Conservation (phyloP, 2,329 filamentous ascomycete genomes). For the Colletotrichum sp. region DNA sequence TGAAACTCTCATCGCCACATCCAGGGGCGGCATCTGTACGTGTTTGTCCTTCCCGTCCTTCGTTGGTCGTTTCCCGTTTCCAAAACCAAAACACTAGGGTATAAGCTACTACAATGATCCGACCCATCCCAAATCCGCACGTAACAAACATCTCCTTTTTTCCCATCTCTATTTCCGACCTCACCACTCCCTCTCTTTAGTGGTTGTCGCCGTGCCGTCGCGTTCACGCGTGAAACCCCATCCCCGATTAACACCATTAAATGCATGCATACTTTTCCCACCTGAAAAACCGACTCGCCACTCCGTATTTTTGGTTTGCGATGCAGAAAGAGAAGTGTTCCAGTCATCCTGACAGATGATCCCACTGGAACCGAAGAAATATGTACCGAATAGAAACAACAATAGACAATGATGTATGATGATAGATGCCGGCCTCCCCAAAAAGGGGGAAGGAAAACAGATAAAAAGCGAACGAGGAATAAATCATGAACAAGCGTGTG, state of each 20-base stretch:
- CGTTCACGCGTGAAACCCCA: background rate
- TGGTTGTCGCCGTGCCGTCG: background rate
- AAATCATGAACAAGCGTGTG: background rate
- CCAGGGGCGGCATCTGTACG: background rate
- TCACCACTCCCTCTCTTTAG: background rate
- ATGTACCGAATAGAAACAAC: background rate
- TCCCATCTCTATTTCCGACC: background rate
- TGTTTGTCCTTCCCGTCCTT: background rate
- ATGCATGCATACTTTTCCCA: background rate
- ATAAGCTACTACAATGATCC: conserved; percentile 4
- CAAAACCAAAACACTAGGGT: conserved; percentile 16
- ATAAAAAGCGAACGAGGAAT: background rate
- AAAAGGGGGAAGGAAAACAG: background rate
- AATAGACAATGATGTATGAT: background rate
- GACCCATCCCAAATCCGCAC: background rate
- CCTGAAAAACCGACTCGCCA: background rate
- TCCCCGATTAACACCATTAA: conserved; percentile 2
- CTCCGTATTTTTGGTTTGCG: background rate
- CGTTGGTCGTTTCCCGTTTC: background rate
- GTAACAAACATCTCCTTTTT: background rate
- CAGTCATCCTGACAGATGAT: background rate
- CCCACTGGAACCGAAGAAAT: background rate
- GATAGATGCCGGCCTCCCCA: background rate
- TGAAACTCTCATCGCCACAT: background rate
- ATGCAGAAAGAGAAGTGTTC: background rate